Base-by-base conservation (phyloP, 495 filamentous ascomycete genomes). In the Trichoderma asperelloides region DNA sequence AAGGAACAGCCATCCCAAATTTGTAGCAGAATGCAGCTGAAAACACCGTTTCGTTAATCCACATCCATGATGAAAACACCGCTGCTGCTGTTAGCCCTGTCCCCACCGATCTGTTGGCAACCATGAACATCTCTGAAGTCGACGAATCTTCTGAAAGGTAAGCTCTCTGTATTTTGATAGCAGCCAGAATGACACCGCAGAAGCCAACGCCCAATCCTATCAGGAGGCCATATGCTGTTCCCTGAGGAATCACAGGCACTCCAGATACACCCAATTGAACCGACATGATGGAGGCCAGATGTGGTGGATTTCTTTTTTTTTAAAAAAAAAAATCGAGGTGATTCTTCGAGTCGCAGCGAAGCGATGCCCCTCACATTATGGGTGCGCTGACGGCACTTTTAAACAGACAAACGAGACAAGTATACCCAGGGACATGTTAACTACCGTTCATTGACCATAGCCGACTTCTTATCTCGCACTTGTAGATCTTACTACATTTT, bases 171-270 rank as follows among this genome's bases (percentile, higher is more conserved):
- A 60, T 25, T 30, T 60, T 60, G 55, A 60, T 60, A 4, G 55
- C 55, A 16, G 28, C 16, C 11, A 60, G 55, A 18, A 60, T 60
- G 55, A 60, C 55, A 27, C 55, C 55, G 16, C 55, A 60, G 9
- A 60, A 60, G 23, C 23, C 55, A 13, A 60, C 55, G 15, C 55
- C 55, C 23, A 60, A 7, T 16, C 55, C 55, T 28, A 60, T 30
- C 27, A 60, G 85, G 67, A 91, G 87, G 23, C 88, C 55, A 60
- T 60, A 60, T 27, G 55, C 55, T 8, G 55, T 60, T 25, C 55
- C 55, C 7, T 60, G 55, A 18, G 55, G 27, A 25, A 60, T 60
- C 11, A 60, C 55, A 3, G 55, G 55, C 23, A 60, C 55, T 9
- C 55, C 55, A 2, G 55, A 60, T 6, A 60, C 55, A 2, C 55